Evolutionary conservation across 2,329 filamentous ascomycete species (phyloP), one percentile per base, ranked within the genome.

Genomic region (Fusarium torulosum): DNA sequence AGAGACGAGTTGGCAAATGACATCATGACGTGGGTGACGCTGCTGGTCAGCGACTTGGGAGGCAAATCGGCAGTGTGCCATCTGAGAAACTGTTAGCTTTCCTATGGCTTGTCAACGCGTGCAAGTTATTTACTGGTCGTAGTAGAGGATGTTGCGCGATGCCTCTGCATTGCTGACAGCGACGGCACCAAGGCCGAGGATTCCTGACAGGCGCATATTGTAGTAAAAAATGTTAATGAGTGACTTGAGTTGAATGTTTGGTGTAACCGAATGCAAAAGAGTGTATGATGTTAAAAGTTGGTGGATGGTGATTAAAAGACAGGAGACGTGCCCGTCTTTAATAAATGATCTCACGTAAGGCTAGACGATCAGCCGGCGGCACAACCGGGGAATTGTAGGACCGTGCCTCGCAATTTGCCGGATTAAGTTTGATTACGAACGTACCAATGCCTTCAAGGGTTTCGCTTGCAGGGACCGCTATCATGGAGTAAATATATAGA

Each of bases 1-100:
- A 80, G 72, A 4, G 79, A 78, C 0, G 84, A 84, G 50, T 79
- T 79, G 49, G 86, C 85, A 63, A 88, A 88, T 3, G 81, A 80
- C 64, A 86, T 84, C 60, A 86, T 82, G 29, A 86, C 85, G 68
- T 88, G 81, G 23, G 83, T 87, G 66, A 88, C 80, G 25, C 81
- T 77, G 3, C 77, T 69, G 0, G 82, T 83, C 23, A 81, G 62
- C 2, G 75, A 69, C 41, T 74, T 78, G 59, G 73, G 41, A 0
- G 78, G 83, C 0, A 83, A 73, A 14, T 67, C 74, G 4, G 64
- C 60, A 2, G 67, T 78, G 59, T 85, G 82, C 55, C 75, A 84
- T 73, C 81, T 84, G 14, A 15, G n/a, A 19, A 33, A 27, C 13
- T 4, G n/a, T 46, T 15, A 62, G 35, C 13, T 20, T 15, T 14